A percentile compares a stretch with the other conserved stretches of the same genome.
These are phyloP conservation scores for Cinnamomum micranthum DNA, from an alignment of 164 flowering plant genomes.

Conservation along the genomic window DNA sequence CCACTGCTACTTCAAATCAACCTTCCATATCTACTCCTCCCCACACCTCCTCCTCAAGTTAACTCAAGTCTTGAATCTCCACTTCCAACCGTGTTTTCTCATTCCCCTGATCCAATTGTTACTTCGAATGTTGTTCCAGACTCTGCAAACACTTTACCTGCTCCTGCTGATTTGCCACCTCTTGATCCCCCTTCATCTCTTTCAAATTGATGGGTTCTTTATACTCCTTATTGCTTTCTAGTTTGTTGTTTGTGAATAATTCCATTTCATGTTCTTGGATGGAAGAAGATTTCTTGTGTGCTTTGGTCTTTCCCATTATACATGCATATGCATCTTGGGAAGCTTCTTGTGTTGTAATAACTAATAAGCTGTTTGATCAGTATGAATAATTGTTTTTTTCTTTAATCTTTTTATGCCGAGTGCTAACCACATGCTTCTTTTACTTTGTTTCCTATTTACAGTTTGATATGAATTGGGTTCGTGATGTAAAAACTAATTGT, in stretches of 20 bases:
- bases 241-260: neutral
- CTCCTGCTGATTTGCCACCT: neutral
- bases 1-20: neutral
- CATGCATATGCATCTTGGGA: no score
- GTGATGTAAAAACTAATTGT: neutral
- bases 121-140: neutral
- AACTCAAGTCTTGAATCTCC: neutral
- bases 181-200: neutral
- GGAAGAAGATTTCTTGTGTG: neutral
- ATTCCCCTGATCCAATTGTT: neutral
- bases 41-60: neutral
- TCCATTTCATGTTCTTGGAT: neutral
- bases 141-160: neutral
- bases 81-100: neutral
- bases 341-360: no score
- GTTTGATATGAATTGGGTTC: neutral
- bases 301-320: no score
- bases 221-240: neutral
- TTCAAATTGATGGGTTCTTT: neutral
- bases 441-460: neutral
- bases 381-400: no score
- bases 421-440: neutral
- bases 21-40: neutral
- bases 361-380: no score
- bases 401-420: neutral